phyloP scores from a whole-genome alignment of 2,329 filamentous ascomycete genomes.

The Sporothrix brasiliensis region DNA sequence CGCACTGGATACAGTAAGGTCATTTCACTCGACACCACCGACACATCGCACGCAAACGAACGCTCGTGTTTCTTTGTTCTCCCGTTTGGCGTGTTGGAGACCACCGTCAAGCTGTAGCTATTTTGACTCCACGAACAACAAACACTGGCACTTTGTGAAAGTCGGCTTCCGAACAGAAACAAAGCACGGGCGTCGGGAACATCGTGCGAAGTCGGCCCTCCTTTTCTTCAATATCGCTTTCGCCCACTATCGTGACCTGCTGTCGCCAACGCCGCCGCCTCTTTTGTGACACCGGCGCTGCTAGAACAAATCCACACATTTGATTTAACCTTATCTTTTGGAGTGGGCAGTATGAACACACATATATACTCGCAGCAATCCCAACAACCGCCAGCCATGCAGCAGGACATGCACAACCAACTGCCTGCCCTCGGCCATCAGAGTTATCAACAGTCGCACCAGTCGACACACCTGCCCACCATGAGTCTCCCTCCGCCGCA shows the following conservation, averaged over 20 bases:
- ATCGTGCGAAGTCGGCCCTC: conserved; percentile 3
- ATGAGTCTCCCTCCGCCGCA: conserved; percentile 35
- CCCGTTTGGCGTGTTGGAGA: not conserved
- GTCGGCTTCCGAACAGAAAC: not conserved
- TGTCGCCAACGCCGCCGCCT: not conserved
- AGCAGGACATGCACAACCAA: conserved; percentile 35
- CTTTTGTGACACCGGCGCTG: conserved; percentile 10
- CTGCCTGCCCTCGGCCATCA: conserved; percentile 34
- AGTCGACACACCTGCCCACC: conserved; percentile 31
- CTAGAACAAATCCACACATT: conserved; percentile 1
- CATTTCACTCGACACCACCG: not conserved
- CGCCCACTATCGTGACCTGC: not conserved
- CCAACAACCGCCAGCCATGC: conserved; percentile 33
- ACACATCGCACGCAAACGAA: not conserved
- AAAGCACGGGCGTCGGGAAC: conserved; percentile 4
- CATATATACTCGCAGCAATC: conserved; percentile 33
- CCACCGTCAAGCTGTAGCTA: not conserved
- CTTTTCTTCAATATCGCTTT: not conserved
- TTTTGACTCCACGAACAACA: not conserved
- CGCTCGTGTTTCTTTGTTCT: not conserved
- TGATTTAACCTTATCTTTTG: not conserved
- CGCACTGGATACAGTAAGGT: not conserved
- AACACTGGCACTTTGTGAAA: not conserved
- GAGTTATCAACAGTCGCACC: conserved; percentile 29
- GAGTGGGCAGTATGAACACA: conserved; percentile 31